Percentiles rank a stretch among this genome's conserved stretches.
phyloP scores from a whole-genome alignment of 768 basidiomycete genomes.

The Suillus paluster region DNA sequence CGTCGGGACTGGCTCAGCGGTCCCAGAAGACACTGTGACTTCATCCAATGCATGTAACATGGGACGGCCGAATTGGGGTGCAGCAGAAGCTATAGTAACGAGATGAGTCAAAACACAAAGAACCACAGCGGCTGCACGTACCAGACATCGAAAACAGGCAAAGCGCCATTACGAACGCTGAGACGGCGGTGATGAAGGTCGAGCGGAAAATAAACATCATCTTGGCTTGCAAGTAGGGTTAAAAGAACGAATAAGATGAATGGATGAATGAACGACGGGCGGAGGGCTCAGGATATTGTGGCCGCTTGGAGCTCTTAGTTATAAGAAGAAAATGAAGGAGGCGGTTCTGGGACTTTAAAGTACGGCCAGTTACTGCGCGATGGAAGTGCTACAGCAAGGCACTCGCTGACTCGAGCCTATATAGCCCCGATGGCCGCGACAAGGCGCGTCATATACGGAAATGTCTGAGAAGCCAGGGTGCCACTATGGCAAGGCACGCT shows the following conservation, averaged over 20 bases:
- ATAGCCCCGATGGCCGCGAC: slow-evolving; percentile 2
- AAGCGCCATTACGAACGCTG: slow-evolving; percentile 15
- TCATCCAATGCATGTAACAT: slow-evolving; percentile 17
- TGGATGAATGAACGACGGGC: background rate
- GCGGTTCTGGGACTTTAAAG: slow-evolving; percentile 12
- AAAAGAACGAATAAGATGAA: background rate
- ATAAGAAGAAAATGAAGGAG: background rate
- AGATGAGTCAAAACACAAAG: no score
- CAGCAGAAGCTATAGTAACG: slow-evolving; percentile 17
- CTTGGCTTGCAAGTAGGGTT: slow-evolving; percentile 7
- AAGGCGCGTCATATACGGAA: slow-evolving; percentile 23
- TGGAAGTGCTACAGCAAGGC: background rate
- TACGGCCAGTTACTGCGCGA: slow-evolving; percentile 8
- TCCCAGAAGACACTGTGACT: background rate
- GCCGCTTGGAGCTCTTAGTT: background rate
- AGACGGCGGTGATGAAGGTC: slow-evolving; percentile 15
- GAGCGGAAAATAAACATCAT: slow-evolving; percentile 30
- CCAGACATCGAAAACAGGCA: slow-evolving; percentile 20
- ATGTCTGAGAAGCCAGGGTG: background rate
- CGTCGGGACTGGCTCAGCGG: background rate
- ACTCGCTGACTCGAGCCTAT: background rate
- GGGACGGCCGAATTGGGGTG: slow-evolving; percentile 26
- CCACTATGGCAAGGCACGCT: slow-evolving; percentile 1
- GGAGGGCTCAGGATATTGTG: background rate
- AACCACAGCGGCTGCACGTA: background rate